Conservation (phyloP, 768 basidiomycete genomes). For the Tricholoma hemisulphureum region DNA sequence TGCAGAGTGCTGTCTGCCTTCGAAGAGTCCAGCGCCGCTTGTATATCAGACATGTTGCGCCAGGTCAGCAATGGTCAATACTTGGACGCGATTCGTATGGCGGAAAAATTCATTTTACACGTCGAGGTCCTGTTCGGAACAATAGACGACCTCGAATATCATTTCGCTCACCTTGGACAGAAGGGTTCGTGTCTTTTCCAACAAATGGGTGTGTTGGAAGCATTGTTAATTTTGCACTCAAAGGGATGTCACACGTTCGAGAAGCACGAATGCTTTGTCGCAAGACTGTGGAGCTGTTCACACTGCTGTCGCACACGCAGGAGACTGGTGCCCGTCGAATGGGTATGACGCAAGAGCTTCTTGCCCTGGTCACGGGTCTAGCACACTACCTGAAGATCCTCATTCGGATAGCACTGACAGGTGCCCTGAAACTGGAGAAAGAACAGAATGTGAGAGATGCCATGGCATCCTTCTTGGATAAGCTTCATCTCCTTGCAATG, state of each 20-base stretch:
- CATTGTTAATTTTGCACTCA: conserved; percentile 14
- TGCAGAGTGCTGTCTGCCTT: conserved; percentile 90
- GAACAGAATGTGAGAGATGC: conserved; percentile 82
- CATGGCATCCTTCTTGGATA: conserved; percentile 87
- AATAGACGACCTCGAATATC: conserved; percentile 92
- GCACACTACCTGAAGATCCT: conserved; percentile 99
- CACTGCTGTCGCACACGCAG: conserved; percentile 91
- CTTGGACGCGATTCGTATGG: conserved; percentile 95
- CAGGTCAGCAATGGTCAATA: conserved; percentile 97
- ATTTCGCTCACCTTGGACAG: conserved; percentile 73
- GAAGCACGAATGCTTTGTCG: conserved; percentile 98
- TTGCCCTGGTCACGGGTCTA: conserved; percentile 96
- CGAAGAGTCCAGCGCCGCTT: conserved; percentile 98
- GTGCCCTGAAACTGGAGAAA: conserved; percentile 91
- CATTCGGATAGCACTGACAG: conserved; percentile 95
- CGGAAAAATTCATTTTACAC: conserved; percentile 97
- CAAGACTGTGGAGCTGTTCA: conserved; percentile 98
- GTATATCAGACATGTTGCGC: conserved; percentile 97
- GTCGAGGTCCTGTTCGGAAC: conserved; percentile 97
- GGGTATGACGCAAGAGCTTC: conserved; percentile 96
- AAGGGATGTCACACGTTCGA: conserved; percentile 97
- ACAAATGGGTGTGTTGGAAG: too few species aligned
- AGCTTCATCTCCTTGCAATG: conserved; percentile 87
- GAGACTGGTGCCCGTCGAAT: conserved; percentile 87
- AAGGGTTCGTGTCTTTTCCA: conserved; percentile 63